Base-by-base conservation (phyloP, 257 asterid species). In the Capsicum baccatum region DNA sequence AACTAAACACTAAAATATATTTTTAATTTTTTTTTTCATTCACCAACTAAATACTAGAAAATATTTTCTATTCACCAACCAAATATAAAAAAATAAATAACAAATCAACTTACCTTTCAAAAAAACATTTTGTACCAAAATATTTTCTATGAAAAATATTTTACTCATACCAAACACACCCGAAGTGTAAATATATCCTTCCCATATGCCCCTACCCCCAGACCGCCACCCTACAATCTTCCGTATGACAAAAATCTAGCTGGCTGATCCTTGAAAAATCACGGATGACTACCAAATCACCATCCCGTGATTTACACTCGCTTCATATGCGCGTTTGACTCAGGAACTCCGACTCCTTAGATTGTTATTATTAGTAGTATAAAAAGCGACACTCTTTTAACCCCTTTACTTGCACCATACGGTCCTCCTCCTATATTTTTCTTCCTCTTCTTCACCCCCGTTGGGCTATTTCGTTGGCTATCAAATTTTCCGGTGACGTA, bases 401-500 rank as follows among this genome's bases (percentile, higher is more conserved):
- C 57, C 52, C 52, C 69, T 47, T 83, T 83, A 60, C 80, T 54
- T 83, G 80, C 67, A 71, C 70, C 66, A 6, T 83, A 26, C 57
- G 85, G 85, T 67, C 39, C 73, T 37, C 71, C 12, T 83, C 68
- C 64, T 68, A 55, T 64, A 55, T 79, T 81, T 76, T 62, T 59
- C 76, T 48, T 44, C 19, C 16, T 33, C 83, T 37, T 68, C 76
- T 15, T 44, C 48, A 0, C 73, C 1, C 74, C 52, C 52, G 59
- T 55, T 12, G 59, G 59, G 16, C 21, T 37, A 21, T 47, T 67
- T 57, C 58, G 54, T 66, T 69, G n/a, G 57, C 64, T 69, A 83
- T 83, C 54, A 57, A 55, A 83, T 2, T 21, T 82, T 0, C 80
- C 52, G 67, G 67, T 42, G 80, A 67, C 56, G 52, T 26, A 26